Evolutionary conservation across 2,329 filamentous ascomycete genomes (phyloP).

Genomic region (Trichoderma sp.): DNA sequence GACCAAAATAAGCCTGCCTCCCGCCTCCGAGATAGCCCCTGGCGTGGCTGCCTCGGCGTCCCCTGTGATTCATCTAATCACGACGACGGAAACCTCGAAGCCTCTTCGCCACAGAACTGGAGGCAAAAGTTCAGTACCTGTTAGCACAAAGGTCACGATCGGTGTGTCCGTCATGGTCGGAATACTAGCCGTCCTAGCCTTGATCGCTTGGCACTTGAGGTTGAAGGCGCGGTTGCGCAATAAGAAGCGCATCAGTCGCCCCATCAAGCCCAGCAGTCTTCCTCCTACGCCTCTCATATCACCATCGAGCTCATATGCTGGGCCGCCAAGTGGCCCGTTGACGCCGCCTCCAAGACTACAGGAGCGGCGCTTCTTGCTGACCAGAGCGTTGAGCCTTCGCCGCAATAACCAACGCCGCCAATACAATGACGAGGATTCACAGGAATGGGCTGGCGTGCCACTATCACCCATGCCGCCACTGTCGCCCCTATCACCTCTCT

Average conservation of each 20-base stretch:
- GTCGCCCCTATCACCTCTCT: background rate
- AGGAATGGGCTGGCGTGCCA: background rate
- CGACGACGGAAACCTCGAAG: constrained; percentile 18
- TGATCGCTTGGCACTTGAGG: constrained; percentile 42
- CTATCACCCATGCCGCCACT: background rate
- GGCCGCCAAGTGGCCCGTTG: constrained; percentile 31
- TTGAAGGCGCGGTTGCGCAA: constrained; percentile 25
- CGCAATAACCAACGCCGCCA: background rate
- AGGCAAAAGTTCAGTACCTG: constrained; percentile 32
- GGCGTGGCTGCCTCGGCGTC: background rate
- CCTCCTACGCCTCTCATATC: constrained; percentile 45
- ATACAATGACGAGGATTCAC: background rate
- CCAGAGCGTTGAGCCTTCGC: constrained; percentile 13
- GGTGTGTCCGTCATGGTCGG: constrained; percentile 44
- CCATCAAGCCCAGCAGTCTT: constrained; percentile 29
- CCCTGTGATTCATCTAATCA: constrained; percentile 25
- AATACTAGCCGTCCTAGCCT: constrained; percentile 39
- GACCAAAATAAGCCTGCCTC: background rate
- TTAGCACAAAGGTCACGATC: constrained; percentile 48
- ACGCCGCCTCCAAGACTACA: constrained; percentile 52
- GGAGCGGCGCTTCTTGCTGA: constrained; percentile 47
- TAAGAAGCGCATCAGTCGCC: background rate
- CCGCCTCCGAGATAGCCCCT: background rate
- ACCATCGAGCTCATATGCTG: constrained; percentile 34
- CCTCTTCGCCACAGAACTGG: background rate